These are phyloP conservation scores for Penicillium sp. DNA, from an alignment of 2,329 filamentous ascomycete genomes.

Conservation along the genomic window DNA sequence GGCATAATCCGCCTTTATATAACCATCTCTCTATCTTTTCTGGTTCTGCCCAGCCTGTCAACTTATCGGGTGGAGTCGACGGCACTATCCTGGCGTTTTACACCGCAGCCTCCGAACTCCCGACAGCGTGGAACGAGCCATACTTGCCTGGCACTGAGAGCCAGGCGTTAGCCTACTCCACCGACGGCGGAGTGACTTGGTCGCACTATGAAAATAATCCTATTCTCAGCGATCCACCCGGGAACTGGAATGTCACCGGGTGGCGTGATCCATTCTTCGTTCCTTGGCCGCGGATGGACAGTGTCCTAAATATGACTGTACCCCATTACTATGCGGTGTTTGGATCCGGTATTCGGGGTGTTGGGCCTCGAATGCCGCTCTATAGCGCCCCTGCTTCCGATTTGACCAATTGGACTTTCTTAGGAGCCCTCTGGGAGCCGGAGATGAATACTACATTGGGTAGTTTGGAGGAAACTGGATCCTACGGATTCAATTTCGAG, in stretches of 20 bases:
- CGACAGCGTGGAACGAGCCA: slow-evolving; percentile 10
- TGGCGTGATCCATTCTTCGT: slow-evolving; percentile 16
- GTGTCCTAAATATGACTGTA: slow-evolving; percentile 5
- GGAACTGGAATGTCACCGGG: slow-evolving; percentile 15
- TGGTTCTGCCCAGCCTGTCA: slow-evolving; percentile 10
- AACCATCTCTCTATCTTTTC: slow-evolving; percentile 16
- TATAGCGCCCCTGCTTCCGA: slow-evolving; percentile 13
- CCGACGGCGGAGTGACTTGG: slow-evolving; percentile 14
- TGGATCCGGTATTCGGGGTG: slow-evolving; percentile 12
- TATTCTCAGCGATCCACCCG: slow-evolving; percentile 9
- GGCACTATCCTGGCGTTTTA: slow-evolving; percentile 16
- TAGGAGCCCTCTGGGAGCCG: slow-evolving; percentile 16
- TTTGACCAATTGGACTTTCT: slow-evolving; percentile 15
- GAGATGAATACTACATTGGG: slow-evolving; percentile 13
- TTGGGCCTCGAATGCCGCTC: slow-evolving; percentile 14
- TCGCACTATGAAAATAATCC: slow-evolving; percentile 14
- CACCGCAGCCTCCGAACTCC: slow-evolving; percentile 7
- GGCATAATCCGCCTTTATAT: slow-evolving; percentile 13
- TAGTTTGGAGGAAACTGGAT: slow-evolving; percentile 9
- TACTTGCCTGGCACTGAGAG: slow-evolving; percentile 14
- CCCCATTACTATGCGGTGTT: slow-evolving; percentile 17
- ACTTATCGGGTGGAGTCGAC: slow-evolving; percentile 9
- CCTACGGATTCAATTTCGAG: slow-evolving; percentile 18
- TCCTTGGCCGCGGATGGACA: slow-evolving; percentile 9
- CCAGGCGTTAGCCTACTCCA: slow-evolving; percentile 12